These are phyloP conservation scores for Neonectria hederae DNA, from an alignment of 2,329 filamentous ascomycete genomes.

Conservation along the genomic window DNA sequence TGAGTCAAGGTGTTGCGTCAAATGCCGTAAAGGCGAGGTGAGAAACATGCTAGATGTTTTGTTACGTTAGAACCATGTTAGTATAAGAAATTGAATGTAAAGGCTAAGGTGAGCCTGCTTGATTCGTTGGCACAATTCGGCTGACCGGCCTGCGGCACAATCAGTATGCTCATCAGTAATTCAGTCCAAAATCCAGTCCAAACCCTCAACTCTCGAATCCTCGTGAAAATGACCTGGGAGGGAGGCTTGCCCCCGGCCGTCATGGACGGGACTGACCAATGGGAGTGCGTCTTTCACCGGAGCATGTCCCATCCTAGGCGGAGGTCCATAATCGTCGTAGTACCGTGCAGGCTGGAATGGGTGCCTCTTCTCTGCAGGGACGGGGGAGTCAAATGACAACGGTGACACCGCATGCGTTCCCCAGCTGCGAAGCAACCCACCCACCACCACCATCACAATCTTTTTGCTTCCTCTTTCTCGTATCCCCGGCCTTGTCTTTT, in stretches of 20 bases:
- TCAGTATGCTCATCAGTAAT: background rate
- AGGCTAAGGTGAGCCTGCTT: background rate
- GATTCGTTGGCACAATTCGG: background rate
- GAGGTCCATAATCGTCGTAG: conserved; percentile 13
- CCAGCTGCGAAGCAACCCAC: conserved; percentile 18
- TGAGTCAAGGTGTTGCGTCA: background rate
- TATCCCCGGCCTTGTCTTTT: conserved; percentile 1
- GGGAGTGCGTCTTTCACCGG: conserved; percentile 14
- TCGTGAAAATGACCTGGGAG: background rate
- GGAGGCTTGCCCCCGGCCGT: background rate
- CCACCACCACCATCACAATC: conserved; percentile 28
- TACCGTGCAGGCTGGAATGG: background rate
- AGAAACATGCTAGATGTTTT: conserved; percentile 4
- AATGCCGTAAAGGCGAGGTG: background rate
- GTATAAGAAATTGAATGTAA: conserved; percentile 14
- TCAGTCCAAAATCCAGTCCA: background rate
- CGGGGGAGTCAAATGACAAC: conserved; percentile 33
- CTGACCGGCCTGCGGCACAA: background rate
- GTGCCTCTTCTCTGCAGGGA: conserved; percentile 27
- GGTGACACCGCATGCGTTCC: conserved; percentile 12
- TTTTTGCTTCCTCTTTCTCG: background rate
- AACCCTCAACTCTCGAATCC: conserved; percentile 5
- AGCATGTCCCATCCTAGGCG: conserved; percentile 17
- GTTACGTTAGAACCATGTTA: conserved; percentile 3
- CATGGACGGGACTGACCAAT: conserved; percentile 5